Evolutionary conservation across 2,329 filamentous ascomycete genomes (phyloP).

Genomic region (Botrytis elliptica): DNA sequence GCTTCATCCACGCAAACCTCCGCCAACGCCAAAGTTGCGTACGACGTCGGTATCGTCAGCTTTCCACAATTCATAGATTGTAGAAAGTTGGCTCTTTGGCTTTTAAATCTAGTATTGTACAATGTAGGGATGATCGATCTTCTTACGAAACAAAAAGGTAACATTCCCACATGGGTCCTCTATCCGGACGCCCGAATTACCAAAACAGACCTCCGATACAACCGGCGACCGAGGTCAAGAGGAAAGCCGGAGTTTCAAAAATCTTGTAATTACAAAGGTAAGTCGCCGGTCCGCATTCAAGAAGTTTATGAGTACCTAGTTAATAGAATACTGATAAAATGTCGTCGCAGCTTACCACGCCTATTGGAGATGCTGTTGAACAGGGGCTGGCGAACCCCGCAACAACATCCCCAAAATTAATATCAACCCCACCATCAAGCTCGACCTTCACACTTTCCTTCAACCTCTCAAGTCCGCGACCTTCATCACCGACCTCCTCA

Average conservation of each 20-base stretch:
- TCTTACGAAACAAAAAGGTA: not conserved
- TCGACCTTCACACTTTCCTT: conserved; percentile 16
- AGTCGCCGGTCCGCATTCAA: not conserved
- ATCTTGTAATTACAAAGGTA: not conserved
- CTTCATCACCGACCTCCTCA: conserved; percentile 41
- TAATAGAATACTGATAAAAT: conserved; percentile 5
- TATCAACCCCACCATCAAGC: conserved; percentile 13
- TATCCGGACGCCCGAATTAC: conserved; percentile 4
- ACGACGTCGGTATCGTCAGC: not conserved
- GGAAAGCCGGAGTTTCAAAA: conserved; percentile 1
- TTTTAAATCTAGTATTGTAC: not conserved
- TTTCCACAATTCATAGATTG: not conserved
- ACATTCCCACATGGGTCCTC: not conserved
- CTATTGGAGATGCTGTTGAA: not conserved
- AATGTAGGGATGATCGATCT: not conserved
- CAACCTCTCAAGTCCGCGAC: conserved; percentile 29
- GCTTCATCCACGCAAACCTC: not conserved
- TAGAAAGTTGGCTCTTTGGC: not conserved
- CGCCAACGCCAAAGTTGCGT: not conserved
- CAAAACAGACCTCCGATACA: not conserved
- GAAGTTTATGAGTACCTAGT: not conserved
- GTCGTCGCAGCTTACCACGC: not conserved
- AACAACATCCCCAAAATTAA: conserved; percentile 14
- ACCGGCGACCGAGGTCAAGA: conserved; percentile 9
- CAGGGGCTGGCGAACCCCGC: not conserved